These are phyloP conservation scores for Penicillium verrucosum DNA, from an alignment of 2,329 filamentous ascomycete genomes.

Conservation along the genomic window DNA sequence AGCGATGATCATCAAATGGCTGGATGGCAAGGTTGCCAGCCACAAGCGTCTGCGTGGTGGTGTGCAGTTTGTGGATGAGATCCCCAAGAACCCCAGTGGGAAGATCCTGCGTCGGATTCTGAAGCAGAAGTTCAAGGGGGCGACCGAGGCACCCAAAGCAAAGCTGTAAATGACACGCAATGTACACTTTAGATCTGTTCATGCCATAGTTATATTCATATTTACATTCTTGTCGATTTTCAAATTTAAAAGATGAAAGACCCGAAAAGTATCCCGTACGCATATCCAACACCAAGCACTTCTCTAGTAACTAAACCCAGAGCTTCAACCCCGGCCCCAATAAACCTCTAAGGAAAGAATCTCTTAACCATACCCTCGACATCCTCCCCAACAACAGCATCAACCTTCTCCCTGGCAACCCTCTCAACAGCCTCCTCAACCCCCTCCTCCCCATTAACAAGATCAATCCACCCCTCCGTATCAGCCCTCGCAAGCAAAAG, in stretches of 20 bases:
- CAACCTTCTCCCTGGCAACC: slow-evolving; percentile 44
- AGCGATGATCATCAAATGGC: slow-evolving; percentile 45
- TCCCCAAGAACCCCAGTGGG: slow-evolving; percentile 49
- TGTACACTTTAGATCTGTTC: neutral
- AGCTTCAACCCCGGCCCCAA: neutral
- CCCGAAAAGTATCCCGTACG: neutral
- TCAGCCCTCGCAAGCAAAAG: slow-evolving; percentile 48
- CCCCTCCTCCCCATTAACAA: slow-evolving; percentile 50
- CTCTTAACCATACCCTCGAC: slow-evolving; percentile 43
- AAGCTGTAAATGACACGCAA: slow-evolving; percentile 35
- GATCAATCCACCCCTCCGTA: slow-evolving; percentile 53
- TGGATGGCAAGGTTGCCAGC: slow-evolving; percentile 42
- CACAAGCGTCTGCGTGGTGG: slow-evolving; percentile 48
- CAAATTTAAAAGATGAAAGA: neutral
- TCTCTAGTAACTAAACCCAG: neutral
- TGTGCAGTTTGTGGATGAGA: slow-evolving; percentile 45
- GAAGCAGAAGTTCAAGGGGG: slow-evolving; percentile 45
- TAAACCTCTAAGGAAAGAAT: slow-evolving; percentile 25
- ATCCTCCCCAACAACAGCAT: slow-evolving; percentile 52
- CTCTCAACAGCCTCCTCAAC: slow-evolving; percentile 48
- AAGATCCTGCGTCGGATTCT: slow-evolving; percentile 48
- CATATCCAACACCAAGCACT: neutral
- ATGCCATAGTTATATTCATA: neutral
- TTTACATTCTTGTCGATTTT: neutral
- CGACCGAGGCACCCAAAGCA: slow-evolving; percentile 34